phyloP scores from a whole-genome alignment of 345 rosid species.

The Acer negundo region DNA sequence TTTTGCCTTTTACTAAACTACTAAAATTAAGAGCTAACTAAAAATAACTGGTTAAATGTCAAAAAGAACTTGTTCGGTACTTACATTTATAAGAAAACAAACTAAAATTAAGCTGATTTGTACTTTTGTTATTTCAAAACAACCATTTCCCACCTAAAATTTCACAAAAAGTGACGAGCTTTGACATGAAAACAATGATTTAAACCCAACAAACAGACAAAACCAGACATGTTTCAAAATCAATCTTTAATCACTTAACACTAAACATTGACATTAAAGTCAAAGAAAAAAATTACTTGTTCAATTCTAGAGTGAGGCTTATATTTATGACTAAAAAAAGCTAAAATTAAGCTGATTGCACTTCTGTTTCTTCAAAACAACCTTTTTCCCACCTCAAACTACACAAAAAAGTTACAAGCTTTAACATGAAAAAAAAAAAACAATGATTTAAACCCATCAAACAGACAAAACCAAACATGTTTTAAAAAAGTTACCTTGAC shows the following conservation, averaged over 20 bases:
- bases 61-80: background rate
- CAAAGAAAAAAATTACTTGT: background rate
- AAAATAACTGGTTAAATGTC: background rate
- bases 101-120: background rate
- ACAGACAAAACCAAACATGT: too few relatives aligned
- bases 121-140: background rate
- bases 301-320: background rate
- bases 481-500: constrained; percentile 52
- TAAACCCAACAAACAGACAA: background rate
- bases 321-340: background rate
- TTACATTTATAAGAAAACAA: too few relatives aligned
- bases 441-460: background rate
- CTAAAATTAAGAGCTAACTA: background rate
- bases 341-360: background rate
- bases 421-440: background rate
- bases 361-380: background rate
- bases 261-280: background rate
- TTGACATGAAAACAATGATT: background rate
- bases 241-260: too few relatives aligned
- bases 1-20: too few relatives aligned
- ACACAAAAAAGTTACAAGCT: background rate
- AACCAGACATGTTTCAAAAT: too few relatives aligned
- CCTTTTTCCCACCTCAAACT: background rate
- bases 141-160: background rate
- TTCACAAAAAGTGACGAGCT: background rate